Evolutionary conservation across 129 eudicot species (phyloP).

Genomic region (Lonicera japonica): DNA sequence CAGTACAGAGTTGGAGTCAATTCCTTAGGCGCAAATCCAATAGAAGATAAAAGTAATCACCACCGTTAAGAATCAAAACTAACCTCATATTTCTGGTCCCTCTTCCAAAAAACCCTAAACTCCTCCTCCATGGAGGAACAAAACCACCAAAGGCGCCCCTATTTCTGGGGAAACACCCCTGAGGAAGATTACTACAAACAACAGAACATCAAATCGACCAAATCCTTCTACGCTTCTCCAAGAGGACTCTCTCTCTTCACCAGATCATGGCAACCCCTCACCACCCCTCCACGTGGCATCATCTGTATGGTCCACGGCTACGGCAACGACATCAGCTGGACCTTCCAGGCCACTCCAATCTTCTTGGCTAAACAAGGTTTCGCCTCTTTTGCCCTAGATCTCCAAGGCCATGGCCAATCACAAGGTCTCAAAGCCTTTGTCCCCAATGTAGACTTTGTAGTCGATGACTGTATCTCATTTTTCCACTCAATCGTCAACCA

Average conservation of each 20-base stretch:
- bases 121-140: neutral
- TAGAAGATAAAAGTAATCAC: too few relatives aligned
- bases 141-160: slow-evolving; percentile 15
- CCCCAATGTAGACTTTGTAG: slow-evolving; percentile 59
- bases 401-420: slow-evolving; percentile 81
- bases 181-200: slow-evolving; percentile 71
- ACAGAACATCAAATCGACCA: slow-evolving; percentile 45
- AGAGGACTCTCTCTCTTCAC: slow-evolving; percentile 67
- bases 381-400: slow-evolving; percentile 77
- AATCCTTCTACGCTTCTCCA: slow-evolving; percentile 54
- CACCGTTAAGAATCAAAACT: too few relatives aligned
- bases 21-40: too few relatives aligned
- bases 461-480: slow-evolving; percentile 52
- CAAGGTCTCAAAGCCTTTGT: slow-evolving; percentile 75
- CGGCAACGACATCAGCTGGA: slow-evolving; percentile 91
- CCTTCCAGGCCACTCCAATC: slow-evolving; percentile 75
- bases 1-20: too few relatives aligned
- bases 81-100: too few relatives aligned
- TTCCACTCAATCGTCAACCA: slow-evolving; percentile 26
- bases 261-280: slow-evolving; percentile 60
- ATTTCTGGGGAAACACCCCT: slow-evolving; percentile 78
- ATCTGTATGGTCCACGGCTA: slow-evolving; percentile 89
- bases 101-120: too few relatives aligned
- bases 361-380: slow-evolving; percentile 68
- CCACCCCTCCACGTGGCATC: slow-evolving; percentile 59